phyloP scores from a whole-genome alignment of 768 basidiomycete species.

The Mycena albidolilacea region DNA sequence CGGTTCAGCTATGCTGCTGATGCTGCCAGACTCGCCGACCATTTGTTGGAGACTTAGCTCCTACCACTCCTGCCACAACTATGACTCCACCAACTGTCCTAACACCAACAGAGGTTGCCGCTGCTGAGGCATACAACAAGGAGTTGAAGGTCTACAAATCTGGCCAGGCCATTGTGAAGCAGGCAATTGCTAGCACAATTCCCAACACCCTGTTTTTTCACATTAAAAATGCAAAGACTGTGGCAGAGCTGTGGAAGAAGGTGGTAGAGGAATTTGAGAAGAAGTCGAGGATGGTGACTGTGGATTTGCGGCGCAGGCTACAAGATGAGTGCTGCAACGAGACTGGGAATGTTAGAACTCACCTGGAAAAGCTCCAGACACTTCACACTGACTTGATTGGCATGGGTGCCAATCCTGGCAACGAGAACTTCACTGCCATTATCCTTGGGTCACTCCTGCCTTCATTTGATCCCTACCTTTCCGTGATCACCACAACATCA shows the following conservation, averaged over 20 bases:
- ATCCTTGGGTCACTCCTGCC: constrained; percentile 38
- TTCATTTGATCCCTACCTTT: constrained; percentile 42
- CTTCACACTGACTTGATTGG: constrained; percentile 38
- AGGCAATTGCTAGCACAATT: too few species aligned
- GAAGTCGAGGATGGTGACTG: constrained; percentile 37
- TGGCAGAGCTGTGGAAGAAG: constrained; percentile 39
- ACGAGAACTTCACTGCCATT: too few species aligned
- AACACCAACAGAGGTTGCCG: too few species aligned
- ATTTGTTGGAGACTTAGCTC: too few species aligned
- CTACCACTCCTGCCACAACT: too few species aligned
- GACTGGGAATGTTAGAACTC: constrained; percentile 41
- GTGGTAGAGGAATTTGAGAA: constrained; percentile 27
- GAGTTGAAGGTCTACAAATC: too few species aligned
- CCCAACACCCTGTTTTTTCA: constrained; percentile 29
- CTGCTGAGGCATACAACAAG: too few species aligned
- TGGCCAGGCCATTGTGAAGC: too few species aligned
- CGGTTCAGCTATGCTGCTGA: too few species aligned
- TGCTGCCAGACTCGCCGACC: too few species aligned
- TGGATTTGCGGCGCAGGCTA: constrained; percentile 43
- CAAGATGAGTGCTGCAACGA: constrained; percentile 20
- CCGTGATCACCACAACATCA: constrained; percentile 40
- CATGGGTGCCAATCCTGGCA: too few species aligned
- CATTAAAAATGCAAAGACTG: background rate
- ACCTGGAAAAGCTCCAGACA: constrained; percentile 37
- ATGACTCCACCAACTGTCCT: too few species aligned